phyloP scores from a whole-genome alignment of 1,139 yeast species.

The Pichia sp. region DNA sequence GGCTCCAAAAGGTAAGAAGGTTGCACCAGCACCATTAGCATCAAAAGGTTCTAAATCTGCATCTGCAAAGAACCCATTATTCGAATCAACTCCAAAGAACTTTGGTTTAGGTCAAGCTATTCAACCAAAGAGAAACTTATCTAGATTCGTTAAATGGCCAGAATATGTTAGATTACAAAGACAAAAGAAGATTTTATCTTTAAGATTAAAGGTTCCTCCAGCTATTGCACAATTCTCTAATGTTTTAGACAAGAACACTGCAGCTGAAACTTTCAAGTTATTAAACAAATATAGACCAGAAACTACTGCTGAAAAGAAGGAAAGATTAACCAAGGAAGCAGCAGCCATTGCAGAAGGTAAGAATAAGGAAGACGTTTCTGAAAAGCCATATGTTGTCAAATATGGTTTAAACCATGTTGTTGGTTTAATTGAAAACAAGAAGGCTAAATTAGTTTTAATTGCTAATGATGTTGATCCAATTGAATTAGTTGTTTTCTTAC shows the following conservation, averaged over 20 bases:
- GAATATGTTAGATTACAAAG: slow-evolving; percentile 95
- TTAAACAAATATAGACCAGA: slow-evolving; percentile 99
- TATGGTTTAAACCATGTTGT: slow-evolving; percentile 99
- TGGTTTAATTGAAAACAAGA: slow-evolving; percentile 93
- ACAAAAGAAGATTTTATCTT: slow-evolving; percentile 90
- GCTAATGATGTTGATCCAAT: slow-evolving; percentile 99
- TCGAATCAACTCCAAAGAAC: slow-evolving; percentile 84
- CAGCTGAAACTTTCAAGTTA: slow-evolving; percentile 92
- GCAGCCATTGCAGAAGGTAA: slow-evolving; percentile 98
- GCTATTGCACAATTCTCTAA: slow-evolving; percentile 93
- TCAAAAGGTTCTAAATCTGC: slow-evolving; percentile 32
- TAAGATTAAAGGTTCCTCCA: slow-evolving; percentile 98
- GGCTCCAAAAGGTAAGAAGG: slow-evolving; percentile 53
- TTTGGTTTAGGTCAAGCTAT: slow-evolving; percentile 94
- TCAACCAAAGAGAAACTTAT: slow-evolving; percentile 93
- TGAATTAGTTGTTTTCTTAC: slow-evolving; percentile 92
- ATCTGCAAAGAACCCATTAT: slow-evolving; percentile 46
- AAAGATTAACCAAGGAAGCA: slow-evolving; percentile 97
- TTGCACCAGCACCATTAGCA: slow-evolving; percentile 78
- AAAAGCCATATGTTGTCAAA: slow-evolving; percentile 93
- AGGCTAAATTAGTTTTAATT: slow-evolving; percentile 91
- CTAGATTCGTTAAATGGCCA: slow-evolving; percentile 98
- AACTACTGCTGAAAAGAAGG: slow-evolving; percentile 94
- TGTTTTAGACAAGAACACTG: slow-evolving; percentile 96
- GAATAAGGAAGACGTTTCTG: slow-evolving; percentile 89